Evolutionary conservation across 2,329 filamentous ascomycete species (phyloP).

Genomic region (Pseudogymnoascus sp.): DNA sequence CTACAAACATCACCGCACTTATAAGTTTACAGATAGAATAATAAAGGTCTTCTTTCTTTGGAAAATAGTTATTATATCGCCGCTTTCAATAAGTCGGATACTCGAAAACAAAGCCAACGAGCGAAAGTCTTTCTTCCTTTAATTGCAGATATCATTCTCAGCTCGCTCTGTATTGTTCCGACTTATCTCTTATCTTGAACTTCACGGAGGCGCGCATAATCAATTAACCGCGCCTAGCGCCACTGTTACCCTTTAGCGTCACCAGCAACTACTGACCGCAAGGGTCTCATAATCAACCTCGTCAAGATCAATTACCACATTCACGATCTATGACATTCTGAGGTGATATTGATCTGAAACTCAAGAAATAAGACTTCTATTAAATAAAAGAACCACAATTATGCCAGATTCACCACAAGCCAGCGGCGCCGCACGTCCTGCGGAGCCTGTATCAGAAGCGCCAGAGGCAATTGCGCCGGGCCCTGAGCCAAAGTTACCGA

Average conservation of each 20-base stretch:
- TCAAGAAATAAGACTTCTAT: neutral
- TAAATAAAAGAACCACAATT: neutral
- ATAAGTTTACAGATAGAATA: neutral
- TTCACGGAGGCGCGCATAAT: neutral
- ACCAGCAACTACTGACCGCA: constrained; percentile 1
- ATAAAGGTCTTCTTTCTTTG: neutral
- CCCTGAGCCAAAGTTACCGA: constrained; percentile 57
- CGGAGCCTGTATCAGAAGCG: constrained; percentile 2
- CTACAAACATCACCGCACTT: neutral
- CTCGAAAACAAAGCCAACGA: neutral
- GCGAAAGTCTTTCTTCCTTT: neutral
- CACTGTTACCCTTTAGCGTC: neutral
- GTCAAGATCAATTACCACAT: neutral
- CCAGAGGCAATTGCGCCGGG: constrained; percentile 34
- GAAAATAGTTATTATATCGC: neutral
- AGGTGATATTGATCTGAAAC: neutral
- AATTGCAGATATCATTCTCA: neutral
- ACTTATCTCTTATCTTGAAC: neutral
- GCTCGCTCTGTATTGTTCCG: neutral
- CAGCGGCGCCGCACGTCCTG: neutral
- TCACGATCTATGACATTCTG: neutral
- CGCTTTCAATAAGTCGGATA: neutral
- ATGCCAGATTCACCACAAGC: constrained; percentile 5
- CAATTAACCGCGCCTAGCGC: neutral
- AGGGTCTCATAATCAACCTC: constrained; percentile 5